Evolutionary conservation across 371 early-diverging fungal species (phyloP).

Genomic region (Apophysomyces sp.): DNA sequence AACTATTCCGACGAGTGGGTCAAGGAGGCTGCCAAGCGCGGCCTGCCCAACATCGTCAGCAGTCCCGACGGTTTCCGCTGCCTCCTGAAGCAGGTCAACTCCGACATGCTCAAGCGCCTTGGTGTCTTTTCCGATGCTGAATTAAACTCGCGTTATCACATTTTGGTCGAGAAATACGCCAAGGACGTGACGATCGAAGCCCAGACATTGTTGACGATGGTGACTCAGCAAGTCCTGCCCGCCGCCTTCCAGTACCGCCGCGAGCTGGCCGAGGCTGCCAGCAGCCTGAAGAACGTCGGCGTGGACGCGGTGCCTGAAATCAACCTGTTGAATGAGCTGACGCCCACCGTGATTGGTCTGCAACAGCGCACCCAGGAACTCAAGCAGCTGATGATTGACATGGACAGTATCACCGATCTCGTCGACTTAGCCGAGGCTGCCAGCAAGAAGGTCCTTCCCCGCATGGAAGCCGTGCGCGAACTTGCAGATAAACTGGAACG

Average conservation of each 20-base stretch:
- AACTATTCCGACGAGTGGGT: constrained; percentile 88
- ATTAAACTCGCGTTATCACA: constrained; percentile 90
- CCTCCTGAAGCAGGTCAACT: constrained; percentile 69
- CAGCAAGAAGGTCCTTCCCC: constrained; percentile 58
- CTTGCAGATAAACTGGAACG: constrained; percentile 80
- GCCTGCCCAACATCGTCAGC: constrained; percentile 89
- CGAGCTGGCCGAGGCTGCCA: constrained; percentile 76
- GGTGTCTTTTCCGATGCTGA: constrained; percentile 89
- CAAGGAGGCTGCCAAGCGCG: constrained; percentile 80
- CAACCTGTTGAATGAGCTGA: constrained; percentile 64
- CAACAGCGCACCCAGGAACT: constrained; percentile 59
- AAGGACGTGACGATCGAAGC: constrained; percentile 96
- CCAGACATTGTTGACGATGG: constrained; percentile 84
- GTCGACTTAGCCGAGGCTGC: constrained; percentile 69
- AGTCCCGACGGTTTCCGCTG: constrained; percentile 87
- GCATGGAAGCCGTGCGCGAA: constrained; percentile 73
- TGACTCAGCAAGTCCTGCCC: constrained; percentile 85
- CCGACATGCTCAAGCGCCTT: constrained; percentile 71
- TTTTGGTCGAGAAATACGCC: constrained; percentile 92
- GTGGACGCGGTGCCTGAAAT: constrained; percentile 69
- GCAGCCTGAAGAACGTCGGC: constrained; percentile 64
- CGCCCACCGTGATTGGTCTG: constrained; percentile 59
- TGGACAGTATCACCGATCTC: constrained; percentile 58
- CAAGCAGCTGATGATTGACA: constrained; percentile 57
- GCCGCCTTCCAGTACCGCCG: constrained; percentile 88